These are phyloP conservation scores for Carex arenaria DNA, from an alignment of 202 grass and related monocot species.

Conservation along the genomic window DNA sequence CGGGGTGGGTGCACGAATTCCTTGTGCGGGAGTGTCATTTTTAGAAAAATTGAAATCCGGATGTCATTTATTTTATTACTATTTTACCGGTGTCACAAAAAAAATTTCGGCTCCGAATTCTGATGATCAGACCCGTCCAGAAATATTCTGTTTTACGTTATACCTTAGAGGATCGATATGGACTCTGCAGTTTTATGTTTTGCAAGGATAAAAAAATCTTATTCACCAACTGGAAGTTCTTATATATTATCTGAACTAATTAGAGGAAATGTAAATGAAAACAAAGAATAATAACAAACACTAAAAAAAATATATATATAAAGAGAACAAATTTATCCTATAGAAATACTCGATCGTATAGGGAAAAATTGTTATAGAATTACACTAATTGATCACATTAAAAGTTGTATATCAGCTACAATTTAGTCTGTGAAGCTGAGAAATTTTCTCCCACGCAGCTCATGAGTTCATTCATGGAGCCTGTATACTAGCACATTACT, in stretches of 20 bases:
- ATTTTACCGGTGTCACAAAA: too few species aligned
- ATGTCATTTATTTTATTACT: too few species aligned
- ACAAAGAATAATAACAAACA: neutral
- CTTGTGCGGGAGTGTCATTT: too few species aligned
- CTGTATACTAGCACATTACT: neutral
- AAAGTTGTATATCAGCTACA: slow-evolving; percentile 6
- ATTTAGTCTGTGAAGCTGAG: slow-evolving; percentile 60
- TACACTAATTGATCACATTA: slow-evolving; percentile 18
- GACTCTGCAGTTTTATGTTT: neutral
- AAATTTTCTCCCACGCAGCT: slow-evolving; percentile 61
- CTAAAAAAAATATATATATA: neutral
- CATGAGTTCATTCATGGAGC: slow-evolving; percentile 4
- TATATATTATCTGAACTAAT: neutral
- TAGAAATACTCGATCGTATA: neutral
- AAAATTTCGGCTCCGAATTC: too few species aligned
- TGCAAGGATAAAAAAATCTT: neutral
- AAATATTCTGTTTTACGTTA: too few species aligned
- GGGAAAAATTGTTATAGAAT: neutral
- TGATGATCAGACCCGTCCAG: too few species aligned
- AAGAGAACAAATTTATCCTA: neutral
- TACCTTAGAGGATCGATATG: too few species aligned
- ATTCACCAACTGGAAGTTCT: neutral
- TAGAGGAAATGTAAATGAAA: neutral
- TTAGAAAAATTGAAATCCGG: too few species aligned
- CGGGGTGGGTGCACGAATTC: too few species aligned